Percentiles rank a stretch among this genome's conserved stretches.
Conservation (phyloP, 2,329 filamentous ascomycete species). For the Cercospora sp. region DNA sequence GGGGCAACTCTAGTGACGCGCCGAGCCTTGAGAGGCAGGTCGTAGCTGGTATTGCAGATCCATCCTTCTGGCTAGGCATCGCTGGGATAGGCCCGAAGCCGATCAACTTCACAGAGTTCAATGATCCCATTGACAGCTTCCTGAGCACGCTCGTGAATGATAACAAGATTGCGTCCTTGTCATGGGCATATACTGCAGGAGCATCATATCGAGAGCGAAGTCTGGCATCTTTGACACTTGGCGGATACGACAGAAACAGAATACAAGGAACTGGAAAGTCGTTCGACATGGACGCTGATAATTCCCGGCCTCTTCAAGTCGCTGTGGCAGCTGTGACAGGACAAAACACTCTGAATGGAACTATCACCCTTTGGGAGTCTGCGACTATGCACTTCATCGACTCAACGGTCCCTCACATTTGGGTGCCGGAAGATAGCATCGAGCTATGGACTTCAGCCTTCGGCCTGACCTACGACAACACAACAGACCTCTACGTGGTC, state of each 20-base stretch:
- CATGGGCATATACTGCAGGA: slow-evolving; percentile 72
- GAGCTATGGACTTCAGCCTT: slow-evolving; percentile 44
- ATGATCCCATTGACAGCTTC: slow-evolving; percentile 36
- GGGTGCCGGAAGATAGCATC: slow-evolving; percentile 43
- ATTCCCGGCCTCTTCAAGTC: slow-evolving; percentile 30
- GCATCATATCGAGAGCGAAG: slow-evolving; percentile 58
- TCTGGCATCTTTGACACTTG: slow-evolving; percentile 38
- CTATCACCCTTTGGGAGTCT: not conserved
- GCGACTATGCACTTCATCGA: slow-evolving; percentile 34
- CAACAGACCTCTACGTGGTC: slow-evolving; percentile 43
- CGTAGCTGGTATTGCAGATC: slow-evolving; percentile 9
- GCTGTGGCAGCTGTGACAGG: slow-evolving; percentile 21
- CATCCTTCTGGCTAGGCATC: slow-evolving; percentile 16
- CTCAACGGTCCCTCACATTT: slow-evolving; percentile 45
- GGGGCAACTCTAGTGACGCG: not conserved
- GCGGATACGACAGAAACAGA: slow-evolving; percentile 33
- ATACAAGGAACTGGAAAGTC: not conserved
- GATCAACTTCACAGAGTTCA: slow-evolving; percentile 31
- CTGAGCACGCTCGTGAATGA: slow-evolving; percentile 52
- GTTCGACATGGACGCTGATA: slow-evolving; percentile 23
- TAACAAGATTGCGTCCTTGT: slow-evolving; percentile 67
- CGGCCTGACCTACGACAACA: slow-evolving; percentile 42
- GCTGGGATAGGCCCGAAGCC: slow-evolving; percentile 9
- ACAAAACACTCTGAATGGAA: slow-evolving; percentile 11
- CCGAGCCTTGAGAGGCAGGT: slow-evolving; percentile 8